These are phyloP conservation scores for Yamadazyma nakazawae DNA, from an alignment of 805 yeast species.

Conservation along the genomic window DNA sequence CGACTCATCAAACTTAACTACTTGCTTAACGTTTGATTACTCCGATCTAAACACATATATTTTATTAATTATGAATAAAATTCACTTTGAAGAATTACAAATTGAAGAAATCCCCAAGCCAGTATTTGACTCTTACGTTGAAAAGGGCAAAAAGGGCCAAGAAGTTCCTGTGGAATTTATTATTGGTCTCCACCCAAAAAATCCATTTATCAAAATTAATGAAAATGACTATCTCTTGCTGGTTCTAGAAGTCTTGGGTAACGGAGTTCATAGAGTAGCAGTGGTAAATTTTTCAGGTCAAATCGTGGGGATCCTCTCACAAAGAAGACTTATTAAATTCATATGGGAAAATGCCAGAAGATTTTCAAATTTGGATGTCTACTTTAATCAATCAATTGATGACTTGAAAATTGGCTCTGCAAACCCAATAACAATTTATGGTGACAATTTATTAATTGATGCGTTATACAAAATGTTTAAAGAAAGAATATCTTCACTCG, in stretches of 20 bases:
- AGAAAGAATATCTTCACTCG: slow-evolving; percentile 82
- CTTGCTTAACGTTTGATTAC: slow-evolving; percentile 86
- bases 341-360: slow-evolving; percentile 91
- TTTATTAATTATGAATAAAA: slow-evolving; percentile 76
- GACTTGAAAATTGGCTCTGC: slow-evolving; percentile 74
- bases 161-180: slow-evolving; percentile 92
- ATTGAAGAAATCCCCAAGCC: slow-evolving; percentile 26
- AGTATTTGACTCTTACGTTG: slow-evolving; percentile 31
- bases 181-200: slow-evolving; percentile 78
- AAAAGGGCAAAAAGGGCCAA: slow-evolving; percentile 77
- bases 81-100: slow-evolving; percentile 36
- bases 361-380: slow-evolving; percentile 75
- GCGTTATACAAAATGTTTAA: slow-evolving; percentile 83
- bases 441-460: slow-evolving; percentile 83
- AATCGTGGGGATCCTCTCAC: slow-evolving; percentile 84
- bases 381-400: slow-evolving; percentile 63
- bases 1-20: slow-evolving; percentile 35
- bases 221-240: slow-evolving; percentile 64
- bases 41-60: slow-evolving; percentile 86
- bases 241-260: slow-evolving; percentile 85
- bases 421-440: slow-evolving; percentile 73
- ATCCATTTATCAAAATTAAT: slow-evolving; percentile 77
- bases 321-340: slow-evolving; percentile 79
- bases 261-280: slow-evolving; percentile 93
- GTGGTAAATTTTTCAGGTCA: slow-evolving; percentile 51